These are phyloP conservation scores for Adansonia gregorii DNA, from an alignment of 441 rosid genomes.

Conservation along the genomic window DNA sequence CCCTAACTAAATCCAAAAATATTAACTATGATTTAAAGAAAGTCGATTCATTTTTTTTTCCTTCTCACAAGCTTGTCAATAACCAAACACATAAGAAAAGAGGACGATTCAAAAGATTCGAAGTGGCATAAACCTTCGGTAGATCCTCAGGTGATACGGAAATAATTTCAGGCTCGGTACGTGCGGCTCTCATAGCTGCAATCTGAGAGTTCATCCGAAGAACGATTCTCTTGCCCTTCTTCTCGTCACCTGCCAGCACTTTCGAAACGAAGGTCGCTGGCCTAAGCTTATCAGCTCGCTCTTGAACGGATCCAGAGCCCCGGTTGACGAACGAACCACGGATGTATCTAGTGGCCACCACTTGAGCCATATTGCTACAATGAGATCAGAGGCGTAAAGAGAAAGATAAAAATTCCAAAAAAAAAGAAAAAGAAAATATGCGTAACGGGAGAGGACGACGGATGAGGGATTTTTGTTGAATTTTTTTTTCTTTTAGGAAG, in stretches of 20 bases:
- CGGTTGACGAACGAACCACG: slow-evolving; percentile 50
- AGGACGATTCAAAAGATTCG: slow-evolving; percentile 2
- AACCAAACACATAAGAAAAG: slow-evolving; percentile 20
- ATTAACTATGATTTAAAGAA: background rate
- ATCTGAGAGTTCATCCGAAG: slow-evolving; percentile 38
- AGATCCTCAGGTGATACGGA: slow-evolving; percentile 77
- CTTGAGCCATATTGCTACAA: slow-evolving; percentile 63
- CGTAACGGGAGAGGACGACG: background rate
- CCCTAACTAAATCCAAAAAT: background rate
- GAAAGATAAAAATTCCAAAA: slow-evolving; percentile 16
- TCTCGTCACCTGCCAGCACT: slow-evolving; percentile 36
- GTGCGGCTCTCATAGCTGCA: slow-evolving; percentile 52
- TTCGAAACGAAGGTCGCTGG: slow-evolving; percentile 56
- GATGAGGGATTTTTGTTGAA: background rate
- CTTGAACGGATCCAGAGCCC: slow-evolving; percentile 52
- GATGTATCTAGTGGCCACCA: slow-evolving; percentile 68
- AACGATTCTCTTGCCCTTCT: slow-evolving; percentile 34
- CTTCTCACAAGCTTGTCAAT: background rate
- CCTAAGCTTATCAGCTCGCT: slow-evolving; percentile 51
- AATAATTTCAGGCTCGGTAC: slow-evolving; percentile 59
- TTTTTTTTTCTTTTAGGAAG: background rate
- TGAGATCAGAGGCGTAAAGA: background rate
- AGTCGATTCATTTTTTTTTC: background rate
- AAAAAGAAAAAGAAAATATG: background rate
- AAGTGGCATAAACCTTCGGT: slow-evolving; percentile 44